phyloP scores from a whole-genome alignment of 371 early-diverging fungal species.

The Lichtheimia ramosa region DNA sequence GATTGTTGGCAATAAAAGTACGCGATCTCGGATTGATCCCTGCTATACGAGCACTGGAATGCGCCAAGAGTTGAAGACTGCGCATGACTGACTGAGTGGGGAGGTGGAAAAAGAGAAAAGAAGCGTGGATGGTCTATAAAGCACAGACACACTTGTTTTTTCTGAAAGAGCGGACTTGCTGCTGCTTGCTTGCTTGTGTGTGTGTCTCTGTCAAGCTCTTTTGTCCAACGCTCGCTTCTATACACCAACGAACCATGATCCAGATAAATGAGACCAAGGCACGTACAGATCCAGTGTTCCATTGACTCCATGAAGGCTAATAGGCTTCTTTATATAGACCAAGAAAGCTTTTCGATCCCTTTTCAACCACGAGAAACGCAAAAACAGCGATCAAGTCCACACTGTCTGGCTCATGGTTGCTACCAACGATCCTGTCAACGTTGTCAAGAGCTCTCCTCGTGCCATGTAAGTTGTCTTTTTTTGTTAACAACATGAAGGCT shows the following conservation, averaged over 20 bases:
- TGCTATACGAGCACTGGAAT: conserved; percentile 29
- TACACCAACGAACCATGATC: conserved; percentile 1
- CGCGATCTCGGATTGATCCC: conserved; percentile 44
- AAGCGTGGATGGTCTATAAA: too few relatives aligned
- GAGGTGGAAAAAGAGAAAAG: conserved; percentile 1
- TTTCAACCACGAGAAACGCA: conserved; percentile 31
- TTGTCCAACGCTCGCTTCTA: too few relatives aligned
- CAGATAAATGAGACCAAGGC: conserved; percentile 16
- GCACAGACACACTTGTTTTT: too few relatives aligned
- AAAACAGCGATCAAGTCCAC: conserved; percentile 16
- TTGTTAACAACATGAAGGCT: not conserved
- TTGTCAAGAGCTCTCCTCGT: conserved; percentile 21
- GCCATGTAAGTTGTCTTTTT: conserved; percentile 29
- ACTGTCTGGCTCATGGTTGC: conserved; percentile 42
- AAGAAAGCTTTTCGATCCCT: conserved; percentile 35
- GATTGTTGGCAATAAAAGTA: conserved; percentile 50
- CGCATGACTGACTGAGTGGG: conserved; percentile 22
- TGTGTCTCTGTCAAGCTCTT: too few relatives aligned
- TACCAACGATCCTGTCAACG: conserved; percentile 20
- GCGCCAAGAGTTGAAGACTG: conserved; percentile 46
- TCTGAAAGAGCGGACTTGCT: too few relatives aligned
- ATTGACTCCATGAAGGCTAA: not conserved
- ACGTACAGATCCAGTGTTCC: not conserved
- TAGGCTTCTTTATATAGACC: conserved; percentile 13
- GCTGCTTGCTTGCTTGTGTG: too few relatives aligned